A percentile compares a stretch with the other conserved stretches of the same genome.
Evolutionary conservation across 2,329 filamentous ascomycete genomes (phyloP).

Genomic region (Hysterium pulicare): DNA sequence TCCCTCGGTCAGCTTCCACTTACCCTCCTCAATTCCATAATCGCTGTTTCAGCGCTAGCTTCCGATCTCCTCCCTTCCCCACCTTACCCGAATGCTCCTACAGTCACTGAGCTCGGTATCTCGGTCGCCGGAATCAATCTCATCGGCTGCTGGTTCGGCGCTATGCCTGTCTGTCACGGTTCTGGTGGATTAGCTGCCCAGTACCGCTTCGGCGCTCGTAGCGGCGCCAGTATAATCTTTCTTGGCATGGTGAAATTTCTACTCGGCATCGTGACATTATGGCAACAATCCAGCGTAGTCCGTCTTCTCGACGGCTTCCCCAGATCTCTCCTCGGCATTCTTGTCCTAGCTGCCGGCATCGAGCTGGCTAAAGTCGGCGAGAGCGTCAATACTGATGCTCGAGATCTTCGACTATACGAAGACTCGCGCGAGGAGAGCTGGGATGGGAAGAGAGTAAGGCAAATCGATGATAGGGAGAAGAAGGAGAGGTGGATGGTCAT

Average conservation of each 20-base stretch:
- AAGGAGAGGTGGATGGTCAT: constrained; percentile 81
- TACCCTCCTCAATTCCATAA: constrained; percentile 87
- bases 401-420: constrained; percentile 49
- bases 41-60: constrained; percentile 79
- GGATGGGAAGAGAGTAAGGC: constrained; percentile 46
- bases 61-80: constrained; percentile 70
- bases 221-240: constrained; percentile 76
- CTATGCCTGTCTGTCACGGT: constrained; percentile 94
- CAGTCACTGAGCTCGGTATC: constrained; percentile 72
- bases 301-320: constrained; percentile 71
- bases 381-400: constrained; percentile 72
- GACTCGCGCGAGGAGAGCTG: constrained; percentile 21
- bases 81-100: constrained; percentile 55
- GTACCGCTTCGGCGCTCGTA: constrained; percentile 85
- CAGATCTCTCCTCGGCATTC: constrained; percentile 72
- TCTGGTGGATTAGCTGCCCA: constrained; percentile 88
- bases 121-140: constrained; percentile 85
- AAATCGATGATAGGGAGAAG: constrained; percentile 64
- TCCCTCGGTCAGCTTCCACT: constrained; percentile 85
- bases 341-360: constrained; percentile 85
- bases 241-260: constrained; percentile 73
- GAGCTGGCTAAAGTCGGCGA: constrained; percentile 85
- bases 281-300: constrained; percentile 72
- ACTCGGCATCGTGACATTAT: constrained; percentile 58
- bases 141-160: constrained; percentile 82